Evolutionary conservation across 2,329 filamentous ascomycete species (phyloP), one percentile per base, ranked within the genome.

Genomic region (Xylaria hypoxylon): DNA sequence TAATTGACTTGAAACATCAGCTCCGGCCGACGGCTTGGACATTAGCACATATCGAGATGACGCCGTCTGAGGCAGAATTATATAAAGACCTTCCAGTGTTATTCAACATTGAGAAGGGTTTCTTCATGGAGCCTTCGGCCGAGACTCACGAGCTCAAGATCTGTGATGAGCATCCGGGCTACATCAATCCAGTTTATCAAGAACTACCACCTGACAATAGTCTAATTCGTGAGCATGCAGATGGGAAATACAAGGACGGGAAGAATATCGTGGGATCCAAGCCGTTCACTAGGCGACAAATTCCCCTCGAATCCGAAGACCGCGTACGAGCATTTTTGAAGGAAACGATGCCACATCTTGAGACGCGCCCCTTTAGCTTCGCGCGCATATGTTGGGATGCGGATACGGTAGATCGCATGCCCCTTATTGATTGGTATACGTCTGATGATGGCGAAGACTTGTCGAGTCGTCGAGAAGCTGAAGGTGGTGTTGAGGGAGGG

Each of bases 161-260:
- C 53, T 83, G 86, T 72, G 85, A 88, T 67, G 85, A 87, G 69
- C 85, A 87, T 64, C 85, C 85, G 0, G 85, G 85, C 3, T 88
- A 87, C 68, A 83, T 81, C 62, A 86, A 87, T 64, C 83, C 80
- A 48, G 68, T 81, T 10, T 70, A 68, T 58, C 44, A 11, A 2
- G 33, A 33, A 51, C 1, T 55, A 15, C 4, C 59, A 7, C 22
- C 55, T 10, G 17, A 38, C 19, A 24, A 38, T 70, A 8, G 72
- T 71, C 1, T 70, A 70, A 17, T 13, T 1, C 51, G 56, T 24
- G 50, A 15, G 15, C 48, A 10, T 8, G 47, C 7, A 5, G 19
- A n/a, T n/a, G n/a, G n/a, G 13, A 28, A 17, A 24, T n/a, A 5
- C 10, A n/a, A 42, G 51, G 24, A 26, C 6, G 61, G 38, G 13